A percentile compares a stretch with the other conserved stretches of the same genome.
These are phyloP conservation scores for Patellifolia procumbens DNA, from an alignment of 179 eudicot species.

Conservation along the genomic window DNA sequence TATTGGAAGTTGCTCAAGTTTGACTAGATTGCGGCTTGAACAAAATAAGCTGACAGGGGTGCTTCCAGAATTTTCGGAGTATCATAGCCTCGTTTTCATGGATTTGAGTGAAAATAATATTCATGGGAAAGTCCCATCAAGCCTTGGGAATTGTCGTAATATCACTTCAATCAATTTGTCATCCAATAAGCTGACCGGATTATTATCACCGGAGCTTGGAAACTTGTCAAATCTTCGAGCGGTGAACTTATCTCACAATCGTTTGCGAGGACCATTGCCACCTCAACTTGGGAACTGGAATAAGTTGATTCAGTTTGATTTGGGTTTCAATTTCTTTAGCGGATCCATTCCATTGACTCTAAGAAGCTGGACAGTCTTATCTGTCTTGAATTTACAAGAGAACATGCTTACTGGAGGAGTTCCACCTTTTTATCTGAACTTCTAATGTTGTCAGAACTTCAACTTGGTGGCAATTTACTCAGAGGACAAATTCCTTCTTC, in stretches of 20 bases:
- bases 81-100: constrained; percentile 37
- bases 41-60: constrained; percentile 57
- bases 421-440: constrained; percentile 49
- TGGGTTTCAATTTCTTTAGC: constrained; percentile 49
- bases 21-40: constrained; percentile 54
- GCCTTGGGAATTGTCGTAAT: constrained; percentile 43
- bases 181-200: constrained; percentile 50
- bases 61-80: constrained; percentile 50
- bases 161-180: constrained; percentile 51
- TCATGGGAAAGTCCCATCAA: constrained; percentile 46
- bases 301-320: constrained; percentile 44
- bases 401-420: constrained; percentile 60
- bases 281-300: constrained; percentile 49
- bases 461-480: constrained; percentile 58
- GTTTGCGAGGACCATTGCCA: constrained; percentile 54
- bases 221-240: constrained; percentile 44
- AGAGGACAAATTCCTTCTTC: constrained; percentile 58
- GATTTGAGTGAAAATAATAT: constrained; percentile 55
- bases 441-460: constrained; percentile 45
- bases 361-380: constrained; percentile 44
- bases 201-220: constrained; percentile 55
- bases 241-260: constrained; percentile 57
- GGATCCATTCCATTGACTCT: constrained; percentile 58
- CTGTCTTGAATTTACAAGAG: constrained; percentile 50
- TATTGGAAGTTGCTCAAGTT: constrained; percentile 54